phyloP scores from a whole-genome alignment of 1,284 basidiomycete species.

The Tetrapyrgos nigripes region DNA sequence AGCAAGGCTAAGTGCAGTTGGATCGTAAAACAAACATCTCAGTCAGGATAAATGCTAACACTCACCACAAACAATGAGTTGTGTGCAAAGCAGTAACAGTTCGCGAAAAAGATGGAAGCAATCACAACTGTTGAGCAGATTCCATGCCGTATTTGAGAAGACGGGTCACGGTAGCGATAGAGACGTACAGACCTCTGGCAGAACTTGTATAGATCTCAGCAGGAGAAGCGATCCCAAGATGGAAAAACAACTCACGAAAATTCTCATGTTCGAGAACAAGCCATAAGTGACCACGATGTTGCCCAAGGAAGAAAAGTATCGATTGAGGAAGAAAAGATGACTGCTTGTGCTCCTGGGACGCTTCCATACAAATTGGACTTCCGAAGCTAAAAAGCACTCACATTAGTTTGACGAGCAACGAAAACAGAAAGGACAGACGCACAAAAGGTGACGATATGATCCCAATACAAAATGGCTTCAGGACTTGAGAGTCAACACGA shows the following conservation, averaged over 20 bases:
- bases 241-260: background rate
- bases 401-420: background rate
- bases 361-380: background rate
- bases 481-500: background rate
- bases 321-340: background rate
- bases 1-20: background rate
- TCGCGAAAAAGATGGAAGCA: background rate
- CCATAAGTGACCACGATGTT: constrained; percentile 10
- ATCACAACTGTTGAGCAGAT: background rate
- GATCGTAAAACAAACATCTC: background rate
- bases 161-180: background rate
- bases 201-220: too few relatives aligned
- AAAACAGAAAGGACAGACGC: background rate
- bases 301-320: constrained; percentile 8
- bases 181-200: background rate
- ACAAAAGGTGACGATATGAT: constrained; percentile 2
- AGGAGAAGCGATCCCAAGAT: background rate
- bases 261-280: constrained; percentile 6
- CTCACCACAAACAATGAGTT: background rate
- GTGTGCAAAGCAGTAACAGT: background rate
- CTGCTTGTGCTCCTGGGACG: background rate
- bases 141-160: background rate
- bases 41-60: background rate
- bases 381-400: background rate
- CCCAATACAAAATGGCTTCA: constrained; percentile 2